Evolutionary conservation across 2,329 filamentous ascomycete species (phyloP), one percentile per base, ranked within the genome.

Genomic region (Colletotrichum spinosum): DNA sequence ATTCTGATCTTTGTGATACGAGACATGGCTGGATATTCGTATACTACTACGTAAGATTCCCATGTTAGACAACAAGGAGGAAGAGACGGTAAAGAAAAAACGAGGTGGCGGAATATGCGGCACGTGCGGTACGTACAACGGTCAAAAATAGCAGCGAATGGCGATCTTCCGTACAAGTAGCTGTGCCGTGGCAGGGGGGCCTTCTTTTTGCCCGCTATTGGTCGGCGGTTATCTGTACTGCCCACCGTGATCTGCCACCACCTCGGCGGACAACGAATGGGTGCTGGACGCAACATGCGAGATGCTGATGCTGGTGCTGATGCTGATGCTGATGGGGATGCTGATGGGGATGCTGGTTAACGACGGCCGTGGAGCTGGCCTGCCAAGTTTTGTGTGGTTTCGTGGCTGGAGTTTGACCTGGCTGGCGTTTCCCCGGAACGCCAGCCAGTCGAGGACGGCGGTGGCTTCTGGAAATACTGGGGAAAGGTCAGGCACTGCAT

Each of bases 111-210:
- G 4, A 13, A n/a, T 13, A 13, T 44, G 15, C 42, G 15, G 42
- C 12, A 13, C 42, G 42, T 13, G 42, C 42, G 41, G 39, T n/a
- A 37, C 38, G 49, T 38, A 46, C 3, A 17, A 10, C 17, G 6
- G 13, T 34, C 49, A 46, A 60, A 60, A 54, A 60, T 60, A 60
- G 56, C 49, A 60, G 15, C 49, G 15, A 17, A 49, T 42, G 48
- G 56, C 25, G 56, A 53, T 53, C 49, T 11, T 10, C 11, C 41
- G 15, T n/a, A n/a, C n/a, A n/a, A n/a, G n/a, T 13, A 25, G 25
- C 25, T 25, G 25, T 25, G 25, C 50, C 12, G 46, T 10, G 25
- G 55, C 42, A 44, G 42, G 13, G 42, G 37, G 39, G 35, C 4
- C 25, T n/a, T 25, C 25, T 4, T 25, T 25, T 25, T 25, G 25